Evolutionary conservation across 306 rosid genomes (phyloP), one percentile per base, ranked within the genome.

Genomic region (Sophora flavescens): DNA sequence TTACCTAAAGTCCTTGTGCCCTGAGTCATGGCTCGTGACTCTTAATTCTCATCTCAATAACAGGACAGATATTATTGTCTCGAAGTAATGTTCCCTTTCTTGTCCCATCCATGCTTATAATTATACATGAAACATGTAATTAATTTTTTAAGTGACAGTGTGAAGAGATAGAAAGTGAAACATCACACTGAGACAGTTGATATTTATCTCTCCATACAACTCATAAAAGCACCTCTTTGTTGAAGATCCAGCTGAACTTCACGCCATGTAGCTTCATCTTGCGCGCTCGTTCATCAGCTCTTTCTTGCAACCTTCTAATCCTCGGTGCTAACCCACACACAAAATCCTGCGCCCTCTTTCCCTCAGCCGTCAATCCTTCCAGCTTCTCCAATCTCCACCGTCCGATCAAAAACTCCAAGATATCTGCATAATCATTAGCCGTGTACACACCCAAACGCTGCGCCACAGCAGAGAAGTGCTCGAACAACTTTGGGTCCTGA

Each of bases 381-480:
- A 84, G 0, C 83, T 87, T 91, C 80, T 88, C 90, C 86, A 91
- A 58, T 1, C 72, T 57, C 96, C 96, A 88, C 72, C 87, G 83
- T 65, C 51, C 52, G 36, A 87, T 56, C 10, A 91, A 42, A 45
- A 78, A 82, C 82, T 91, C 96, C 81, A 91, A 48, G 6, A 91
- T 88, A 6, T 87, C 90, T 0, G 84, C 90, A 3, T 88, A 91
- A n/a, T 91, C 96, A 1, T 80, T 67, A 3, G 90, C 85, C 0
- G 93, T 85, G 76, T 88, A 91, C 13, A 91, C 92, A 1, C 91
- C 89, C 1, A 83, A 70, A 11, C 88, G 84, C 51, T 87, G 91
- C 0, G 96, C 86, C 65, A 87, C 90, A 0, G 84, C 86, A 0
- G 91, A 82, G 28, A 83, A 91, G 69, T 88, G 93, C n/a, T 83